Percentiles rank a stretch among this genome's conserved stretches.
Conservation (phyloP, 352 stramenopile genomes). For the Phytophthora tentaculata region DNA sequence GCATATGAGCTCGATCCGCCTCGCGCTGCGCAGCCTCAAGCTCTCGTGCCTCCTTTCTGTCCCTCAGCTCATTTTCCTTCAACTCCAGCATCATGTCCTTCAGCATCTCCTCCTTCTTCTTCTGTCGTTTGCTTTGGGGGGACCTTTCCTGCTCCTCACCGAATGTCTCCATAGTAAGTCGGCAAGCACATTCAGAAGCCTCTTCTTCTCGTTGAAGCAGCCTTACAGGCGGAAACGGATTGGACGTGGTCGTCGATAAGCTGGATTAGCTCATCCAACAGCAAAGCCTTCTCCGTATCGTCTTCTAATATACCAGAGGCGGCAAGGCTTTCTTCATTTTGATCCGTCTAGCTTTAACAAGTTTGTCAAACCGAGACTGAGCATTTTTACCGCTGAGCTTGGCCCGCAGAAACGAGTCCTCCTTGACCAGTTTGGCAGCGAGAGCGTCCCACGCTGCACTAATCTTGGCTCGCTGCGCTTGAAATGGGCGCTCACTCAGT, state of each 20-base stretch:
- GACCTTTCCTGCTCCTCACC: slow-evolving; percentile 3
- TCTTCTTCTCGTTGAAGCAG: slow-evolving; percentile 9
- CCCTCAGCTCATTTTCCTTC: background rate
- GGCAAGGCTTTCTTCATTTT: slow-evolving; percentile 5
- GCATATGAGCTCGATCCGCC: slow-evolving; percentile 1
- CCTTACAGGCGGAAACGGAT: no score
- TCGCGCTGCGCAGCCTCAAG: slow-evolving; percentile 1
- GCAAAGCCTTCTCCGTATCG: background rate
- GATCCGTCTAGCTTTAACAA: slow-evolving; percentile 6
- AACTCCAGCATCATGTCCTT: slow-evolving; percentile 4
- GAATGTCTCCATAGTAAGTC: slow-evolving; percentile 8
- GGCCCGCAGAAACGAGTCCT: background rate
- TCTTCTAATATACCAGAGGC: background rate
- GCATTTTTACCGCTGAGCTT: slow-evolving; percentile 1
- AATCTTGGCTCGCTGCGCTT: background rate
- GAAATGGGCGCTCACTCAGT: slow-evolving; percentile 5
- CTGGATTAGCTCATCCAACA: slow-evolving; percentile 13
- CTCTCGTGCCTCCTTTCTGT: slow-evolving; percentile 8
- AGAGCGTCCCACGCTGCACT: background rate
- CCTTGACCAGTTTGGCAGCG: background rate
- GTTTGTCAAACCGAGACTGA: slow-evolving; percentile 2
- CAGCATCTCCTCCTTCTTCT: background rate
- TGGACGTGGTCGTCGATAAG: slow-evolving; percentile 10
- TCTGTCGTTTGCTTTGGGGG: background rate
- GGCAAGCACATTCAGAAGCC: background rate